A percentile compares a stretch with the other conserved stretches of the same genome.
Evolutionary conservation across 345 rosid species (phyloP).

Genomic region (Hypericum perforatum): DNA sequence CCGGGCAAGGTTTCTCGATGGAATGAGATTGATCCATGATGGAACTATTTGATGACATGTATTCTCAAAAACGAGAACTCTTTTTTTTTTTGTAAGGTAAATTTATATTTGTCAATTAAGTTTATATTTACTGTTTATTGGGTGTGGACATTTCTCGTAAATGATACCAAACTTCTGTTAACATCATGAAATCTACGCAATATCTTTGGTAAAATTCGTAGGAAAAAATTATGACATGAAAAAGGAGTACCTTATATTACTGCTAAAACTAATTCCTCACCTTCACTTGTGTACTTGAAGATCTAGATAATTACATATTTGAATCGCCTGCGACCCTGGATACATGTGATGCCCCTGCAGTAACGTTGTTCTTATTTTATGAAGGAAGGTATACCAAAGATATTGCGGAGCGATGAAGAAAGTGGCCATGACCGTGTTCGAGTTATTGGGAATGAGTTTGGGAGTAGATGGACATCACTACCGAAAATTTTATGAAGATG

Average conservation of each 20-base stretch:
- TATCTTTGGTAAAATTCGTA: too few species aligned
- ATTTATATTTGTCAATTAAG: too few species aligned
- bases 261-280: too few species aligned
- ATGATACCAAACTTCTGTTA: too few species aligned
- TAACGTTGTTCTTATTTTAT: not conserved
- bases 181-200: too few species aligned
- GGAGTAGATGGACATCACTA: constrained; percentile 33
- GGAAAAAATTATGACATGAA: too few species aligned
- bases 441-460: constrained; percentile 41
- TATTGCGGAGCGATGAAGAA: constrained; percentile 42
- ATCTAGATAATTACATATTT: not conserved
- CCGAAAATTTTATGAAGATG: constrained; percentile 38
- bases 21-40: too few species aligned
- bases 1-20: constrained; percentile 28
- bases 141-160: too few species aligned
- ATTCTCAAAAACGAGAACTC: not conserved
- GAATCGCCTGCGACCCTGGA: not conserved
- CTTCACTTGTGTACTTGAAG: too few species aligned
- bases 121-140: too few species aligned
- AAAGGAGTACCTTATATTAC: too few species aligned
- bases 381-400: constrained; percentile 38
- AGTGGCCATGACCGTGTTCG: constrained; percentile 28
- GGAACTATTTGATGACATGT: not conserved
- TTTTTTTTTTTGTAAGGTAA: not conserved
- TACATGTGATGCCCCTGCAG: not conserved